A percentile compares a stretch with the other conserved stretches of the same genome.
Evolutionary conservation across 2,329 filamentous ascomycete genomes (phyloP).

Genomic region (Pseudogymnoascus sp.): DNA sequence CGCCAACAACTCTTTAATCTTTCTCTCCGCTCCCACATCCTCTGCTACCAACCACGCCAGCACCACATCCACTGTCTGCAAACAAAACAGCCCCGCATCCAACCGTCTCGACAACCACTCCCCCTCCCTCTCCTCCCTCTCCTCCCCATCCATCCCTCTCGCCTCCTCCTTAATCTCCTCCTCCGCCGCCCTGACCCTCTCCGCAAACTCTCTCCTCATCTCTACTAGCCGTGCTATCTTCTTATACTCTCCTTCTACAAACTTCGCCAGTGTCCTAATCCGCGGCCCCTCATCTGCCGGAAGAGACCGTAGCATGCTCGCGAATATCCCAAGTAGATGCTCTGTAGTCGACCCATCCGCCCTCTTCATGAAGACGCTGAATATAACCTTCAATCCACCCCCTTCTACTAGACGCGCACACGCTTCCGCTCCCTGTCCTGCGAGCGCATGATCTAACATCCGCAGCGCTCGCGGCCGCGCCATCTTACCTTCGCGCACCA

Average conservation of each 20-base stretch:
- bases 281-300: slow-evolving; percentile 69
- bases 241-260: slow-evolving; percentile 88
- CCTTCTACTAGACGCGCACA: slow-evolving; percentile 73
- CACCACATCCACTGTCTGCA: slow-evolving; percentile 77
- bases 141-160: slow-evolving; percentile 44
- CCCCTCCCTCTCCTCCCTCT: slow-evolving; percentile 51
- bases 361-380: slow-evolving; percentile 82
- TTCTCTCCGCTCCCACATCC: slow-evolving; percentile 64
- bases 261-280: slow-evolving; percentile 83
- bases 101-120: slow-evolving; percentile 69
- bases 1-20: slow-evolving; percentile 54
- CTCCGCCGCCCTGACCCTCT: slow-evolving; percentile 54
- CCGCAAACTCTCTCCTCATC: slow-evolving; percentile 62
- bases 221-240: slow-evolving; percentile 68
- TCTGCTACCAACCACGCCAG: slow-evolving; percentile 89
- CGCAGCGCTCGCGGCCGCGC: slow-evolving; percentile 71
- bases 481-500: slow-evolving; percentile 82
- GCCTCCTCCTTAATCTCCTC: slow-evolving; percentile 52
- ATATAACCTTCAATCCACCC: slow-evolving; percentile 75
- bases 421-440: slow-evolving; percentile 50
- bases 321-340: slow-evolving; percentile 78
- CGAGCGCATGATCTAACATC: slow-evolving; percentile 73
- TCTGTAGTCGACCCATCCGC: slow-evolving; percentile 60
- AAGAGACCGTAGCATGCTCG: slow-evolving; percentile 69
- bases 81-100: slow-evolving; percentile 73